phyloP scores from a whole-genome alignment of 2,329 filamentous ascomycete genomes.

The Zymoseptoria pseudotritici region DNA sequence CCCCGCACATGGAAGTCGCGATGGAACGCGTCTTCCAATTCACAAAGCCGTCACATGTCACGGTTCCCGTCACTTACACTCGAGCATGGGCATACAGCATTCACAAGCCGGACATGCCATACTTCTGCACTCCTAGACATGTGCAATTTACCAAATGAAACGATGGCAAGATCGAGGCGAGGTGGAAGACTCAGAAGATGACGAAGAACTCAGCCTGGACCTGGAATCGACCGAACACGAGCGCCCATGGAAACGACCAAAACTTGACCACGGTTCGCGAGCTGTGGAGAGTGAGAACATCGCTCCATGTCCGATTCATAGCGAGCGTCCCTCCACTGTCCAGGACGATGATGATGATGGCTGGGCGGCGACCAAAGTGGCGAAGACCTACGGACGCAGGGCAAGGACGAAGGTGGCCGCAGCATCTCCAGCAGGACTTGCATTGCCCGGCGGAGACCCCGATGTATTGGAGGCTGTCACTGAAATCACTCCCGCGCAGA shows the following conservation, averaged over 20 bases:
- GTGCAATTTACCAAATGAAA: slow-evolving; percentile 35
- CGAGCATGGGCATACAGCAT: neutral
- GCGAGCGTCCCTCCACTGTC: neutral
- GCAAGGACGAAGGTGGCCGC: slow-evolving; percentile 3
- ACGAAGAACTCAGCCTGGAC: slow-evolving; percentile 30
- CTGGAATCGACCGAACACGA: slow-evolving; percentile 14
- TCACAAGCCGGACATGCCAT: neutral
- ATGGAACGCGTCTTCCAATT: neutral
- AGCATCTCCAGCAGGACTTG: neutral
- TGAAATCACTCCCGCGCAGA: neutral
- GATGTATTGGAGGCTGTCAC: neutral
- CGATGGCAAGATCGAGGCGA: slow-evolving; percentile 43
- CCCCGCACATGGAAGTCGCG: neutral
- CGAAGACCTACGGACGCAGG: slow-evolving; percentile 17
- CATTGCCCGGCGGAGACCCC: neutral
- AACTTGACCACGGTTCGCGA: slow-evolving; percentile 1
- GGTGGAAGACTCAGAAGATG: slow-evolving; percentile 46
- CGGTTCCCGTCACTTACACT: neutral
- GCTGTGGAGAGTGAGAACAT: neutral
- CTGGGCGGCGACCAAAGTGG: slow-evolving; percentile 18
- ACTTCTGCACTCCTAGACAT: slow-evolving; percentile 8
- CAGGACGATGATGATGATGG: slow-evolving; percentile 10
- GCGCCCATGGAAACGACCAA: slow-evolving; percentile 17
- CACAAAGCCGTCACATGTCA: neutral
- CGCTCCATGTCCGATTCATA: neutral